These are phyloP conservation scores for Stagonosporopsis chrysanthemi DNA, from an alignment of 2,329 filamentous ascomycete species.

Conservation along the genomic window DNA sequence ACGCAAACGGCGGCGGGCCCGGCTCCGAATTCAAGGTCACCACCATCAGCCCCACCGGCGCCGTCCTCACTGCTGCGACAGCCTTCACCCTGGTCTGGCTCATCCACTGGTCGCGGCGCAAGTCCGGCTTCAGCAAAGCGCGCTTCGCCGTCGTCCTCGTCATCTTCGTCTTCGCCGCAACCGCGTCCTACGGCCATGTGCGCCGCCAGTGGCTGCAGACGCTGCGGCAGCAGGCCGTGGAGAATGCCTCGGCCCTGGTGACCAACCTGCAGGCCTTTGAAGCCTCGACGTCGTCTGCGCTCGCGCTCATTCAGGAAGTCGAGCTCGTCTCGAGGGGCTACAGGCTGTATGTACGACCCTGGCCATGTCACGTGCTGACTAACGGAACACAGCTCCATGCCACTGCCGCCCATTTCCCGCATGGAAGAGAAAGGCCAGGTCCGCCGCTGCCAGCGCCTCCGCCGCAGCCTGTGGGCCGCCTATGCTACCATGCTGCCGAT, in stretches of 20 bases:
- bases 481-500: constrained; percentile 74
- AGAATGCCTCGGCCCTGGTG: constrained; percentile 73
- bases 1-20: constrained; percentile 32
- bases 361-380: not conserved
- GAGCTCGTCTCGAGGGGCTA: constrained; percentile 93
- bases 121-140: constrained; percentile 63
- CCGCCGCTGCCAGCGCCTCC: constrained; percentile 80
- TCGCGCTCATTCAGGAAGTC: constrained; percentile 91
- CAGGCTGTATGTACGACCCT: constrained; percentile 68
- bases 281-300: constrained; percentile 74
- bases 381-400: constrained; percentile 71
- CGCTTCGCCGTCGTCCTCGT: constrained; percentile 56
- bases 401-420: constrained; percentile 88
- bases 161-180: constrained; percentile 61
- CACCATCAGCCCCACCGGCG: constrained; percentile 68
- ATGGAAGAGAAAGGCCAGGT: constrained; percentile 83
- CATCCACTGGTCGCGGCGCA: constrained; percentile 72
- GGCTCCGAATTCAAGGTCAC: constrained; percentile 49
- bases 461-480: constrained; percentile 74
- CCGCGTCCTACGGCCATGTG: constrained; percentile 74
- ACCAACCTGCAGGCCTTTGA: constrained; percentile 82
- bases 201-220: constrained; percentile 83
- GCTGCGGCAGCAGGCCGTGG: constrained; percentile 75
- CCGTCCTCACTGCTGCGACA: constrained; percentile 67
- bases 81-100: constrained; percentile 71